phyloP scores from a whole-genome alignment of 768 basidiomycete genomes.

The Xanthoconium purpureum region DNA sequence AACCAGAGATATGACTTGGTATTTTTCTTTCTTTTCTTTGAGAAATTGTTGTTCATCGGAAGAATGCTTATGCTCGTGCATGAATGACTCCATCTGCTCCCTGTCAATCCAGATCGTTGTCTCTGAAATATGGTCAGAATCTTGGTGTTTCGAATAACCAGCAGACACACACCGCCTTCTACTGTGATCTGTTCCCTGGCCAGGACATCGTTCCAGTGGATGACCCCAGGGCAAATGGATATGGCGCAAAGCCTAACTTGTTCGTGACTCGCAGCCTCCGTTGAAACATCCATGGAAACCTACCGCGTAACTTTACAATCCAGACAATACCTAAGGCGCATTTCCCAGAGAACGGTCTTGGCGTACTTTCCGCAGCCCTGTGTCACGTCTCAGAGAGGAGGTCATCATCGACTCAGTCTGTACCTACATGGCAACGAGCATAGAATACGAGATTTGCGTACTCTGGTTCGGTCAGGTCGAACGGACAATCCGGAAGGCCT shows the following conservation, averaged over 20 bases:
- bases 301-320: conserved; percentile 1
- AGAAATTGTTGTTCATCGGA: neutral
- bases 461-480: conserved; percentile 1
- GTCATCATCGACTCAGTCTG: neutral
- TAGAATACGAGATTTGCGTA: neutral
- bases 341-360: conserved; percentile 5
- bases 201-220: neutral
- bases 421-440: neutral
- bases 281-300: neutral
- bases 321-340: conserved; percentile 16
- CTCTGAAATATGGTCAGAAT: neutral
- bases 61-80: neutral
- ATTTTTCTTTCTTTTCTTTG: neutral
- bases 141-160: neutral
- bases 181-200: neutral
- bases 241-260: neutral
- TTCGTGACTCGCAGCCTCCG: neutral
- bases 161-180: neutral
- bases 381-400: neutral
- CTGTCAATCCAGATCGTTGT: neutral
- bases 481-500: neutral
- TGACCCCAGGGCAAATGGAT: neutral
- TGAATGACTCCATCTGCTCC: neutral
- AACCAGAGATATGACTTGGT: neutral
- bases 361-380: conserved; percentile 12